Conservation (phyloP, 2,329 filamentous ascomycete species). For the Ceratocystis eucalypticola region DNA sequence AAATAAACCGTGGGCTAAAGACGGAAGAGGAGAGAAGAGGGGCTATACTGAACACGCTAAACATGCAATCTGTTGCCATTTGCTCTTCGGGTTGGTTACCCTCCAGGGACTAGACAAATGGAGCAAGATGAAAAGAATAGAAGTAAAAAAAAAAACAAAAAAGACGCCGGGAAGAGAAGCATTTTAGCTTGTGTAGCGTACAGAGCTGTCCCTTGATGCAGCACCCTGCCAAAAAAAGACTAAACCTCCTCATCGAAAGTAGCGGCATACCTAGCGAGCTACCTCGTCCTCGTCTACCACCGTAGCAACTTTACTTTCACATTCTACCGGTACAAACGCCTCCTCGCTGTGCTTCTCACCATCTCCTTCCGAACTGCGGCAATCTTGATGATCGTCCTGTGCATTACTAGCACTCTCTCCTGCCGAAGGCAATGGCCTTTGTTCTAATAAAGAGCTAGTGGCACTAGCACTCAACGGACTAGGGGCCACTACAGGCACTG, state of each 20-base stretch:
- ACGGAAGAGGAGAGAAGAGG: too few relatives aligned
- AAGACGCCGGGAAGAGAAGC: background rate
- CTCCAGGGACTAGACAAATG: background rate
- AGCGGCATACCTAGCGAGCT: slow-evolving; percentile 16
- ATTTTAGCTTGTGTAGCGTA: background rate
- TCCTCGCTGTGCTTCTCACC: slow-evolving; percentile 26
- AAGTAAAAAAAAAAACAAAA: background rate
- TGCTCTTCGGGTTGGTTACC: background rate
- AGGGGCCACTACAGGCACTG: slow-evolving; percentile 12
- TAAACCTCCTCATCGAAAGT: slow-evolving; percentile 6
- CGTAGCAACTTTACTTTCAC: slow-evolving; percentile 34
- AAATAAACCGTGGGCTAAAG: background rate
- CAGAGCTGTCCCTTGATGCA: background rate
- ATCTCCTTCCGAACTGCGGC: slow-evolving; percentile 16
- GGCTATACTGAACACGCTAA: slow-evolving; percentile 2
- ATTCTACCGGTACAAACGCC: background rate
- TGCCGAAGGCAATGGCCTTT: slow-evolving; percentile 14
- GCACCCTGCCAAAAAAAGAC: background rate
- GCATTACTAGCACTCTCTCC: slow-evolving; percentile 15
- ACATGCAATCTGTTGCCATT: slow-evolving; percentile 2
- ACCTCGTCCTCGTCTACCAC: slow-evolving; percentile 30
- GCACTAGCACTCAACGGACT: slow-evolving; percentile 13
- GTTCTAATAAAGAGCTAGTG: slow-evolving; percentile 18
- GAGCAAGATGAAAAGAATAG: background rate
- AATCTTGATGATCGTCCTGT: slow-evolving; percentile 20